A percentile compares a stretch with the other conserved stretches of the same genome.
Evolutionary conservation across 306 rosid species (phyloP).

Genomic region (Begonia masoniana): DNA sequence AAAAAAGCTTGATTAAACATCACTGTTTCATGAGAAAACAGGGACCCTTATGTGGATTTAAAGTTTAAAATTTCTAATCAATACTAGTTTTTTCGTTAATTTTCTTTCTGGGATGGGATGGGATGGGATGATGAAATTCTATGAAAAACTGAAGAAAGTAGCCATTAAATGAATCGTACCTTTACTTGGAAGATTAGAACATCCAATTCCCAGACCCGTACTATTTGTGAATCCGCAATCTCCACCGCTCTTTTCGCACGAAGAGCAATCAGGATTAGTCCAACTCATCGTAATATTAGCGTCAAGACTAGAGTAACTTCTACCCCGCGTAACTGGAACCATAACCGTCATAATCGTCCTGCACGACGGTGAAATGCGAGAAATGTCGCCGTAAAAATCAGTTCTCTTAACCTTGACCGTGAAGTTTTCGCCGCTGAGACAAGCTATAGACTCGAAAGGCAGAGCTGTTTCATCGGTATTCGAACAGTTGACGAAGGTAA

Average conservation of each 20-base stretch:
- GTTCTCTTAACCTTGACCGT: not conserved
- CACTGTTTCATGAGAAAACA: too few relatives aligned
- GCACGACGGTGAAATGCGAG: constrained; percentile 10
- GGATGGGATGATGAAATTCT: too few relatives aligned
- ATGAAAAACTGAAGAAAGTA: too few relatives aligned
- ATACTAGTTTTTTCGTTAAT: too few relatives aligned
- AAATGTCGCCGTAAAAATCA: not conserved
- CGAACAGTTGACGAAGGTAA: constrained; percentile 35
- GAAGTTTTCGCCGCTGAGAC: constrained; percentile 15
- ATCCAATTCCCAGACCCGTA: constrained; percentile 8
- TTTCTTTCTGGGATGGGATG: too few relatives aligned
- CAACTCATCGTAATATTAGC: constrained; percentile 23
- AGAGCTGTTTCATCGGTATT: not conserved
- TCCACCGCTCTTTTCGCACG: constrained; percentile 16
- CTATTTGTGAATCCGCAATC: constrained; percentile 23
- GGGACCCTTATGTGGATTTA: too few relatives aligned
- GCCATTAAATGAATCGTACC: constrained; percentile 17
- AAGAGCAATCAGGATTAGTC: constrained; percentile 22
- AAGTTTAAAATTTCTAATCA: too few relatives aligned
- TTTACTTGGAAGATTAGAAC: constrained; percentile 11
- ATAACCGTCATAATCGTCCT: constrained; percentile 12
- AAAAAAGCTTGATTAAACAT: too few relatives aligned
- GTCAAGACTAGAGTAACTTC: constrained; percentile 5
- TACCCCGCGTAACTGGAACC: constrained; percentile 13
- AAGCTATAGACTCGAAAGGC: constrained; percentile 4